Percentiles rank a stretch among this genome's conserved stretches.
Evolutionary conservation across 495 filamentous ascomycete genomes (phyloP).

Genomic region (Penicillium canariense): DNA sequence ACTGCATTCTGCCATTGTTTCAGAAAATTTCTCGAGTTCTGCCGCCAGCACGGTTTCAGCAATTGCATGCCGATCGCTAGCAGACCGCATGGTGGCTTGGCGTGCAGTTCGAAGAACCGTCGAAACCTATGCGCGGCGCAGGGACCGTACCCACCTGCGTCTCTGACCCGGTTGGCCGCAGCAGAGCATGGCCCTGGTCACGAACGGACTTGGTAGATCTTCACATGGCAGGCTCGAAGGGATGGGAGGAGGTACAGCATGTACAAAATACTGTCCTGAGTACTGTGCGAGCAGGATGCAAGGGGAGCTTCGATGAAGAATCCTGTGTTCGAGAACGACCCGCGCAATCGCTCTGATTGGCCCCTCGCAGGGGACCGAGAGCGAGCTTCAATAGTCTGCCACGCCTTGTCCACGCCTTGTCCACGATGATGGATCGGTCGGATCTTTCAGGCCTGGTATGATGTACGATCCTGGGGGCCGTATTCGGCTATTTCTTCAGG

Average conservation of each 20-base stretch:
- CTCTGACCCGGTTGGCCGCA: not conserved
- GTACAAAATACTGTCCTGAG: not conserved
- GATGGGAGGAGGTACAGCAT: not conserved
- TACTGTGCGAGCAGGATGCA: not conserved
- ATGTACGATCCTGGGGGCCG: too few species aligned
- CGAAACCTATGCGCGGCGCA: conserved; percentile 3
- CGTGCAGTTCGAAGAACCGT: conserved; percentile 18
- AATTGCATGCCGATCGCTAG: conserved; percentile 20
- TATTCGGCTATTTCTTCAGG: not conserved
- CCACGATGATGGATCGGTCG: not conserved
- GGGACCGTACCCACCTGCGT: not conserved
- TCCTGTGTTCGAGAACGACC: not conserved
- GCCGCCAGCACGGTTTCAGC: conserved; percentile 22
- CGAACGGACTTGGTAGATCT: not conserved
- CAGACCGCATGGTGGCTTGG: conserved; percentile 19
- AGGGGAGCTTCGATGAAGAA: not conserved
- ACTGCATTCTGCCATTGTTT: conserved; percentile 26
- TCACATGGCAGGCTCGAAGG: not conserved
- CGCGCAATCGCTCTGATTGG: not conserved
- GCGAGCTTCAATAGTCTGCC: not conserved
- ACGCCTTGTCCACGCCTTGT: too few species aligned
- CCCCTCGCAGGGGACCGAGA: not conserved
- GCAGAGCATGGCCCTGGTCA: not conserved
- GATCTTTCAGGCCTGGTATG: too few species aligned
- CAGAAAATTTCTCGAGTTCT: conserved; percentile 23